These are phyloP conservation scores for Colletotrichum orchidophilum DNA, from an alignment of 2,329 filamentous ascomycete species.

Conservation along the genomic window DNA sequence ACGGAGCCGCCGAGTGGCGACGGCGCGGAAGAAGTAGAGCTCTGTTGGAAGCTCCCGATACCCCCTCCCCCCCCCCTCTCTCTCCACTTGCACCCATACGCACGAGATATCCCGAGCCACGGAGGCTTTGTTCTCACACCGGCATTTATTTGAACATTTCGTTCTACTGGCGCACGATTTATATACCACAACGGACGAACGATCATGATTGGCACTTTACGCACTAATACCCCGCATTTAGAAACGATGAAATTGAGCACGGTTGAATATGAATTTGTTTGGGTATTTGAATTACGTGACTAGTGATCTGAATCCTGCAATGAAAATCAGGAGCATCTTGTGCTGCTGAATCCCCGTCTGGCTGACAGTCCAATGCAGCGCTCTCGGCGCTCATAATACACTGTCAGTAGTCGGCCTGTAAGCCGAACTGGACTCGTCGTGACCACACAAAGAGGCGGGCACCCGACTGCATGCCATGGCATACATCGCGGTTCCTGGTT, in stretches of 20 bases:
- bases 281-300: conserved; percentile 30
- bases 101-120: conserved; percentile 10
- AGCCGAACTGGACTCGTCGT: background rate
- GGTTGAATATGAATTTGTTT: conserved; percentile 1
- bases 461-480: background rate
- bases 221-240: conserved; percentile 25
- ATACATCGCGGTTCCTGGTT: background rate
- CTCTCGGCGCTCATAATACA: background rate
- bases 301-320: background rate
- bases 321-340: background rate
- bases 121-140: background rate
- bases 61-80: background rate
- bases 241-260: conserved; percentile 1
- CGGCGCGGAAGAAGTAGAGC: conserved; percentile 29
- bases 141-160: conserved; percentile 3
- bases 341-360: background rate
- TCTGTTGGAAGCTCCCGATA: conserved; percentile 8
- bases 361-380: background rate
- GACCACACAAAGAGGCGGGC: background rate
- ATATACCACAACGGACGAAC: conserved; percentile 12
- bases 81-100: background rate
- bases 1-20: conserved; percentile 48
- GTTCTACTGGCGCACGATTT: background rate
- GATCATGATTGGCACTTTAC: conserved; percentile 1
- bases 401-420: conserved; percentile 3